These are phyloP conservation scores for Claviceps spartinae DNA, from an alignment of 2,329 filamentous ascomycete species.

Conservation along the genomic window DNA sequence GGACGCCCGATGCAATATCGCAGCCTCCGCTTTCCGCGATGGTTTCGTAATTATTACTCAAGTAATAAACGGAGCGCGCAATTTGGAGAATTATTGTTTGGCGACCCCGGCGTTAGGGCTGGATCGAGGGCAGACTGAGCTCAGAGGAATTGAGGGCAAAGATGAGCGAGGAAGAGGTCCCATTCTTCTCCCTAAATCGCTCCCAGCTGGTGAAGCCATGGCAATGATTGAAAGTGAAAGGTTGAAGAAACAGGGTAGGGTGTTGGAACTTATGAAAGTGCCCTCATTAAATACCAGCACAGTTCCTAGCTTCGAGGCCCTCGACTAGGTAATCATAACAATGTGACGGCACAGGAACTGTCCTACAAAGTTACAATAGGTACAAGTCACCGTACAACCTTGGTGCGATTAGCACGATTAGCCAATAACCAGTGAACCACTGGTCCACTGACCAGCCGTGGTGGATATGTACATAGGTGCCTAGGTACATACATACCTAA, in stretches of 20 bases:
- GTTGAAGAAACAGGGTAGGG: background rate
- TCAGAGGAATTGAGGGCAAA: background rate
- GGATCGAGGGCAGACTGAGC: background rate
- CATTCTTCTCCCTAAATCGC: background rate
- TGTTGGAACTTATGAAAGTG: background rate
- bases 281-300: background rate
- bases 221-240: background rate
- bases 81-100: slow-evolving; percentile 23
- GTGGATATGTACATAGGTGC: background rate
- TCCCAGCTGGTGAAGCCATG: slow-evolving; percentile 1
- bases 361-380: no score
- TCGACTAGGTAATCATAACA: background rate
- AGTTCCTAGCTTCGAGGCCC: background rate
- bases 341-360: background rate
- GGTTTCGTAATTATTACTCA: slow-evolving; percentile 11
- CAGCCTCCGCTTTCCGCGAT: slow-evolving; percentile 9
- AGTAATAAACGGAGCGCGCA: slow-evolving; percentile 14
- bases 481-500: no score
- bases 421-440: no score
- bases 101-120: slow-evolving; percentile 39
- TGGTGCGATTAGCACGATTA: background rate
- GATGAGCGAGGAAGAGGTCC: background rate
- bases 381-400: background rate
- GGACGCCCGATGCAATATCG: background rate
- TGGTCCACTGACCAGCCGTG: background rate